Base-by-base conservation (phyloP, 495 filamentous ascomycete species). In the Alectoria sarmentosa region DNA sequence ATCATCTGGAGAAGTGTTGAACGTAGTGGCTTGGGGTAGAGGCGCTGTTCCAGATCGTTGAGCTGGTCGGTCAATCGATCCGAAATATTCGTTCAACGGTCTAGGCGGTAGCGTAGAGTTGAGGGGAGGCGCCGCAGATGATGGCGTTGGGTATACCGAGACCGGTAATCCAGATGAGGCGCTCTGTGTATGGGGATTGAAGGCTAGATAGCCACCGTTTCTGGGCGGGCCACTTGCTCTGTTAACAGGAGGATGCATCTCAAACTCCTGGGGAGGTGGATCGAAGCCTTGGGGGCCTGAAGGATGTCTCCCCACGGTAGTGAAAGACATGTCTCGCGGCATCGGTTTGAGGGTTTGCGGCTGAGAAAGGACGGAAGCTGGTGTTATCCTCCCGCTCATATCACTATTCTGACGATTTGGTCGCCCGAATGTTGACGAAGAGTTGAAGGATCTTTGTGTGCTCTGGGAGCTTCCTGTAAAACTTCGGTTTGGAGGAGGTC, bases 151-250 rank as follows among this genome's bases (percentile, higher is more conserved):
- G 19, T 46, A 26, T 26, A 10, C 58, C 11, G 41, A 57, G 41
- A 19, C 46, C 11, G 5, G 26, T 41, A 11, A 21, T 32, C 41
- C 39, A 67, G 62, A 32, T 13, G 5, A 7, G 30, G 65, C 23
- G 52, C 15, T 58, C 44, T 71, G 63, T 36, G 44, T 42, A 52
- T 66, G 54, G 21, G 71, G 71, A 57, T 70, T 69, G 59, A 72
- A 78, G n/a, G 75, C 70, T n/a, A 67, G 34, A 42, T 76, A 77
- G 13, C 65, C 69, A 69, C 67, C 38, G 58, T 48, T 41, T 28
- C 46, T 65, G 63, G 54, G 52, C 26, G 65, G 69, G 15, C 49
- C 41, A 10, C 65, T 58, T 32, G 67, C 59, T 28, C 52, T 66
- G 34, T 60, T 62, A 17, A 54, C 38, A 0, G 66, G 54, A 34